phyloP scores from a whole-genome alignment of 352 stramenopile species.

The Phytophthora podocarpi region DNA sequence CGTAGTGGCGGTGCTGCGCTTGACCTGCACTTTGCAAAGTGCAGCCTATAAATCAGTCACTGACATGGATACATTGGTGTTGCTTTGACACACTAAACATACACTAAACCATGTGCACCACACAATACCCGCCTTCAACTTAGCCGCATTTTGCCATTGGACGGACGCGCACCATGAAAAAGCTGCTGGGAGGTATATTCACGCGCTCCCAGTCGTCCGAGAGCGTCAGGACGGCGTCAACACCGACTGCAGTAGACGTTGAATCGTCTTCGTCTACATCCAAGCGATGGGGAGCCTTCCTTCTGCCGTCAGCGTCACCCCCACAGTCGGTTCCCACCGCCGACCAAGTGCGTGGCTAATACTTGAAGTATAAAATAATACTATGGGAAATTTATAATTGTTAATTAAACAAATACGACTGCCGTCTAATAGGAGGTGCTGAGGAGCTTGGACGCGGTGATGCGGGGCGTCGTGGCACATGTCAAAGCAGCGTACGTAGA shows the following conservation, averaged over 20 bases:
- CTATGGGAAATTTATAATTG: too few relatives aligned
- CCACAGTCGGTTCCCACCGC: not conserved
- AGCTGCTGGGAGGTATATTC: slow-evolving; percentile 69
- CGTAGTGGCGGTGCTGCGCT: slow-evolving; percentile 10
- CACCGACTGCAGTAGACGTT: not conserved
- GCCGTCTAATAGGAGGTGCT: slow-evolving; percentile 41
- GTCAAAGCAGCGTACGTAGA: slow-evolving; percentile 63
- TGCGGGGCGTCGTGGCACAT: slow-evolving; percentile 52
- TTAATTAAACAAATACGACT: too few relatives aligned
- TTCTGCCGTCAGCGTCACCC: slow-evolving; percentile 11
- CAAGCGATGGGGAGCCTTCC: slow-evolving; percentile 24
- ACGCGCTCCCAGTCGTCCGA: slow-evolving; percentile 34
- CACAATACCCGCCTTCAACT: too few relatives aligned
- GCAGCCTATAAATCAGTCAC: slow-evolving; percentile 29
- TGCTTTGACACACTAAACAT: too few relatives aligned
- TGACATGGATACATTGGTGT: slow-evolving; percentile 30
- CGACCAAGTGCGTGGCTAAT: slow-evolving; percentile 18
- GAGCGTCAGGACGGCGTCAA: slow-evolving; percentile 4
- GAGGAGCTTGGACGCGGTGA: slow-evolving; percentile 58
- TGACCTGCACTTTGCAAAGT: slow-evolving; percentile 9
- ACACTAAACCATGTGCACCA: too few relatives aligned
- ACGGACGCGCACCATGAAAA: slow-evolving; percentile 58
- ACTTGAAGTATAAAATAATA: not conserved
- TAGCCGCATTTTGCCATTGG: too few relatives aligned
- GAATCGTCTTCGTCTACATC: not conserved